A percentile compares a stretch with the other conserved stretches of the same genome.
Evolutionary conservation across 2,329 filamentous ascomycete genomes (phyloP).

Genomic region (Rhynchosporium graminicola): DNA sequence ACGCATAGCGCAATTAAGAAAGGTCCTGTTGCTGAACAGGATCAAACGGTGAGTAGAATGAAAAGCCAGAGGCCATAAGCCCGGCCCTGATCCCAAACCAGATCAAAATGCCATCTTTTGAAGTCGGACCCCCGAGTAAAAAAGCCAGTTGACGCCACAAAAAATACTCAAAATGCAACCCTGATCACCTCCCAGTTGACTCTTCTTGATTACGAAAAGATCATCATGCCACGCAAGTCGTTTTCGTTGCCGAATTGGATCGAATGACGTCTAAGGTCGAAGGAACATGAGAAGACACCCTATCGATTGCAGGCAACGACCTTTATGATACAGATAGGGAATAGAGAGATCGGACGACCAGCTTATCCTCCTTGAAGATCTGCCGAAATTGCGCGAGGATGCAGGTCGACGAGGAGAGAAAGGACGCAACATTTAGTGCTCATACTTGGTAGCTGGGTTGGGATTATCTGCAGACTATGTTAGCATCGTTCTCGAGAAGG

Average conservation of each 20-base stretch:
- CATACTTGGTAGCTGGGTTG: conserved; percentile 38
- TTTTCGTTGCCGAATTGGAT: conserved; percentile 38
- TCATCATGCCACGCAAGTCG: conserved; percentile 40
- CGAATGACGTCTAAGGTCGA: conserved; percentile 36
- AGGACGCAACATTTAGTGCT: conserved; percentile 35
- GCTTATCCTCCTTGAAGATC: conserved; percentile 22
- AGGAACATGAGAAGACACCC: conserved; percentile 35
- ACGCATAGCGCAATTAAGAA: conserved; percentile 10
- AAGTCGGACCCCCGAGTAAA: conserved; percentile 20
- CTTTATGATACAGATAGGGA: conserved; percentile 42
- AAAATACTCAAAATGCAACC: conserved; percentile 35
- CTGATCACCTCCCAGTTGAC: conserved; percentile 26
- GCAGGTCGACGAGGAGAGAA: conserved; percentile 18
- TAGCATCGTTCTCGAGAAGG: conserved; percentile 28
- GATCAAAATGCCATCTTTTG: conserved; percentile 24
- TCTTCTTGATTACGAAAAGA: conserved; percentile 28
- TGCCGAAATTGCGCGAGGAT: conserved; percentile 20
- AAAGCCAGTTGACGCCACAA: conserved; percentile 28
- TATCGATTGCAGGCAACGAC: conserved; percentile 39
- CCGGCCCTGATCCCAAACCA: conserved; percentile 24
- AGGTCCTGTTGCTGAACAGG: conserved; percentile 14
- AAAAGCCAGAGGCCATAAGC: conserved; percentile 16
- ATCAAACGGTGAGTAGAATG: conserved; percentile 13
- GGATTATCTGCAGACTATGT: conserved; percentile 38
- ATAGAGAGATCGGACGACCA: conserved; percentile 12